phyloP scores from a whole-genome alignment of 768 basidiomycete genomes.

The Rhizopogon roseolus region DNA sequence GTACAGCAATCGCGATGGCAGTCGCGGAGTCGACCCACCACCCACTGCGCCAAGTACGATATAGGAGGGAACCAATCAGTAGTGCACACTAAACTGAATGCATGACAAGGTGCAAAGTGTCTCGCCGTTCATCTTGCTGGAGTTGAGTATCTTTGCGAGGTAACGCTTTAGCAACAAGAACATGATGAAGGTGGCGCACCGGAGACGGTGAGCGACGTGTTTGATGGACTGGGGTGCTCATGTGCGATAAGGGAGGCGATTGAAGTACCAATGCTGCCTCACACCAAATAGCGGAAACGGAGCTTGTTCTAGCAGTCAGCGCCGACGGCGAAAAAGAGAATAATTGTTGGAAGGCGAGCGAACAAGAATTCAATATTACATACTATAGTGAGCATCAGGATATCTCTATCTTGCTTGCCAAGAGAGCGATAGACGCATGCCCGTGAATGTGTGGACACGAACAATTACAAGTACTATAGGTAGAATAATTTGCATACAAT shows the following conservation, averaged over 20 bases:
- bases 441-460: too few species aligned
- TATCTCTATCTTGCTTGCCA: too few species aligned
- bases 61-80: slow-evolving; percentile 37
- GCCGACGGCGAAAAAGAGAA: neutral
- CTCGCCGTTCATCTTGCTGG: slow-evolving; percentile 39
- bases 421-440: too few species aligned
- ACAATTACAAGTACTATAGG: too few species aligned
- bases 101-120: slow-evolving; percentile 40
- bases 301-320: neutral
- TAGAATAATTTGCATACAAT: too few species aligned
- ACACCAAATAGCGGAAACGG: neutral
- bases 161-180: slow-evolving; percentile 39
- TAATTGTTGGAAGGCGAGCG: too few species aligned
- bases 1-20: slow-evolving; percentile 31
- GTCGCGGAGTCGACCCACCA: slow-evolving; percentile 48
- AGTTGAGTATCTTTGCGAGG: slow-evolving; percentile 39
- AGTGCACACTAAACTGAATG: slow-evolving; percentile 38
- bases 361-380: too few species aligned
- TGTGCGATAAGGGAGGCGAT: slow-evolving; percentile 30
- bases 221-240: slow-evolving; percentile 33
- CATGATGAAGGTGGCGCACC: slow-evolving; percentile 33
- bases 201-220: slow-evolving; percentile 38
- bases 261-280: slow-evolving; percentile 29
- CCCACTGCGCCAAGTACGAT: slow-evolving; percentile 35
- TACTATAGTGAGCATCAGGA: too few species aligned